Percentiles rank a stretch among this genome's conserved stretches.
Conservation (phyloP, 192 early-diverging fungal genomes). For the Physocladia obscura region DNA sequence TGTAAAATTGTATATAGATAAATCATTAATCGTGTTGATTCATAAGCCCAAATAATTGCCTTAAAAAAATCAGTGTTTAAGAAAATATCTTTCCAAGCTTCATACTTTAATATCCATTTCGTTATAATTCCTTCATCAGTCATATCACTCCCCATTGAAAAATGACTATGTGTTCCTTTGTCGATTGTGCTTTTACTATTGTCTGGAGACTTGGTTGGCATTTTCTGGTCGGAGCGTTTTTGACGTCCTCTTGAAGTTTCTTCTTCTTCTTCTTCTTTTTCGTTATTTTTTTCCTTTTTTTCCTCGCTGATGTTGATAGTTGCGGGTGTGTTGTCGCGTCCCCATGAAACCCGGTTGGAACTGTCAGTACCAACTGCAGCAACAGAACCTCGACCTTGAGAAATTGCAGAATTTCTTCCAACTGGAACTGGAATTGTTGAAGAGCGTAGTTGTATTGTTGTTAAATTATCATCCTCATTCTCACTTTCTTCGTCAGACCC, state of each 20-base stretch:
- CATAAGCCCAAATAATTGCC: neutral
- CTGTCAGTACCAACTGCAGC: neutral
- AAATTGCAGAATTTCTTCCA: neutral
- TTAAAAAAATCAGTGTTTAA: neutral
- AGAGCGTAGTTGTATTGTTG: too few relatives aligned
- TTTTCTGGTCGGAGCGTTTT: too few relatives aligned
- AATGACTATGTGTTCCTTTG: too few relatives aligned
- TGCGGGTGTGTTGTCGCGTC: neutral
- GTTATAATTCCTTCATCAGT: slow-evolving; percentile 25
- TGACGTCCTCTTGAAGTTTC: too few relatives aligned
- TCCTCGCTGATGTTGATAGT: neutral
- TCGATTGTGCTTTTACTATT: too few relatives aligned
- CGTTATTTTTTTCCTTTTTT: neutral
- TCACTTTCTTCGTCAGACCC: neutral
- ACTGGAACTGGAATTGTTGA: neutral
- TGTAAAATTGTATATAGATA: slow-evolving; percentile 15
- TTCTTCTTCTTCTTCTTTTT: neutral
- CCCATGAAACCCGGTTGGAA: neutral
- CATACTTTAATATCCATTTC: neutral
- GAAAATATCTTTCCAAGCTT: slow-evolving; percentile 2
- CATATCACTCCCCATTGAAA: slow-evolving; percentile 7
- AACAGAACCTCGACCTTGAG: neutral
- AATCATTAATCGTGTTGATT: slow-evolving; percentile 11
- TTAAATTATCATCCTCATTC: neutral
- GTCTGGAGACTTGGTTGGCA: too few relatives aligned